Conservation (phyloP, 768 basidiomycete genomes). For the Mycena filopes region DNA sequence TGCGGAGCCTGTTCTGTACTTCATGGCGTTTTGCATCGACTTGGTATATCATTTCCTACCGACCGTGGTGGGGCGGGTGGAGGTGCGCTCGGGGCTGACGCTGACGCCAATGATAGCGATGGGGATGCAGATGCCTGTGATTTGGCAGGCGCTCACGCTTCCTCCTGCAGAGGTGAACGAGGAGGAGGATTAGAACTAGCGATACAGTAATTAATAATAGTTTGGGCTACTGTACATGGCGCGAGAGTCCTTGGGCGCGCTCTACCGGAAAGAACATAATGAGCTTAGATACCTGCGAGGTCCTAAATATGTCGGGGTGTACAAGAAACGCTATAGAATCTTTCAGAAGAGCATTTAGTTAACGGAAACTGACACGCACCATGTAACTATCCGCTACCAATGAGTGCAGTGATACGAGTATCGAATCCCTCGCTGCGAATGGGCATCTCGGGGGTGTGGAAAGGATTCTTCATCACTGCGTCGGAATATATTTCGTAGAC, state of each 20-base stretch:
- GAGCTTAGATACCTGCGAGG: background rate
- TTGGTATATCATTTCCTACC: constrained; percentile 19
- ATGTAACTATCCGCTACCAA: constrained; percentile 51
- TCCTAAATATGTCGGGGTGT: background rate
- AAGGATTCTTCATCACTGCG: constrained; percentile 98
- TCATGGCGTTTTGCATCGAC: background rate
- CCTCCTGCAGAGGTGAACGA: constrained; percentile 5
- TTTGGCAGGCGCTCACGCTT: constrained; percentile 27
- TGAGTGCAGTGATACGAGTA: constrained; percentile 66
- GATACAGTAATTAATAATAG: background rate
- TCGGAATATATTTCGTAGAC: constrained; percentile 96
- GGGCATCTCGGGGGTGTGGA: constrained; percentile 99
- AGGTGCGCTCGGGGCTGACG: constrained; percentile 20
- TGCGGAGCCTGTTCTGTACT: constrained; percentile 3
- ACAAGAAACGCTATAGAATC: background rate
- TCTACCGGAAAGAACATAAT: constrained; percentile 6
- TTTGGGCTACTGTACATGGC: no score
- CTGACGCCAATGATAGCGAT: constrained; percentile 4
- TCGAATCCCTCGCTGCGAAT: constrained; percentile 94
- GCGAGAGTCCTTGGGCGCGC: no score
- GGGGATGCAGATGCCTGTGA: background rate
- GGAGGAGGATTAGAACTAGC: constrained; percentile 10
- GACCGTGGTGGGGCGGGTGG: constrained; percentile 15
- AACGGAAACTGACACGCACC: no score
- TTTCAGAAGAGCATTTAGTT: background rate